A percentile compares a stretch with the other conserved stretches of the same genome.
Conservation (phyloP, 208 protist species). For the Trypanosoma boissoni region DNA sequence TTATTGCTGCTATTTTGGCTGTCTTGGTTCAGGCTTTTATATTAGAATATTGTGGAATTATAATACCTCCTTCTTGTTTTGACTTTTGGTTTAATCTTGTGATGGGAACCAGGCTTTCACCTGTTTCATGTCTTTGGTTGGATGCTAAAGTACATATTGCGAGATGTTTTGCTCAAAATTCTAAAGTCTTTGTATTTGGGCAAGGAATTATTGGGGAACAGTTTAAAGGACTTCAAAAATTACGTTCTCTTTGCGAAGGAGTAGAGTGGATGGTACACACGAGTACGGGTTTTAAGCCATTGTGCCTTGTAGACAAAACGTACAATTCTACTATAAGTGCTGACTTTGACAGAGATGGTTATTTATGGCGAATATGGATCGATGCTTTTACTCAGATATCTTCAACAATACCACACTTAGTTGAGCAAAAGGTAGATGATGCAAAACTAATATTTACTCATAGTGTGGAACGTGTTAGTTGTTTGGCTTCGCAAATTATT, state of each 20-base stretch:
- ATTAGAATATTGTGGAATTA: constrained; percentile 16
- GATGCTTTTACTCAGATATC: constrained; percentile 5
- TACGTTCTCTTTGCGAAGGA: constrained; percentile 10
- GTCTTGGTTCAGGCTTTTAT: constrained; percentile 20
- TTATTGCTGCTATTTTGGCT: constrained; percentile 24
- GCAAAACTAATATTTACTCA: constrained; percentile 11
- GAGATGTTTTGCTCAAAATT: constrained; percentile 18
- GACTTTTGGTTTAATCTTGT: constrained; percentile 21
- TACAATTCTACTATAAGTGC: too few relatives aligned
- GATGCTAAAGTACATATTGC: constrained; percentile 23
- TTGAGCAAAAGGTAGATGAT: background rate
- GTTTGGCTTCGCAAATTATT: constrained; percentile 4
- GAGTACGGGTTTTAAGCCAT: constrained; percentile 1
- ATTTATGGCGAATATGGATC: constrained; percentile 23
- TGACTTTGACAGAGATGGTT: background rate
- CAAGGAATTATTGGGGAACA: constrained; percentile 18
- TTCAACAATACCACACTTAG: background rate
- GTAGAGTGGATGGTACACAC: constrained; percentile 12
- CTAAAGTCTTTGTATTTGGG: constrained; percentile 2
- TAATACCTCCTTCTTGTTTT: constrained; percentile 20
- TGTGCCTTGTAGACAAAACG: background rate
- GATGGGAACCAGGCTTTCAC: background rate
- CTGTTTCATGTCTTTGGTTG: constrained; percentile 24
- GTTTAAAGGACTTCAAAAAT: constrained; percentile 4
- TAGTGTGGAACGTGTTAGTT: constrained; percentile 1